These are phyloP conservation scores for Guadua angustifolia DNA, from an alignment of 176 grass and related monocot genomes.

Conservation along the genomic window DNA sequence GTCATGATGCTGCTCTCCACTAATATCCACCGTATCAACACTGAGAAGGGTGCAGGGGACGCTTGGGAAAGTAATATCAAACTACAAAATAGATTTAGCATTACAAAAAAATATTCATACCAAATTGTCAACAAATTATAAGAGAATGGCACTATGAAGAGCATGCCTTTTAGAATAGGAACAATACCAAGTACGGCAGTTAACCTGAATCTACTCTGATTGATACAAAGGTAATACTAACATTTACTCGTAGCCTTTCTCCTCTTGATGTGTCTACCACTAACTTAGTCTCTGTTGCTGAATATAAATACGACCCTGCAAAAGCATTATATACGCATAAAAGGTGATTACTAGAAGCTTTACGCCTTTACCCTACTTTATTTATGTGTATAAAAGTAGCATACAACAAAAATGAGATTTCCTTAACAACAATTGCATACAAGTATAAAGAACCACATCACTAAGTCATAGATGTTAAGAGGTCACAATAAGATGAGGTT, in stretches of 20 bases:
- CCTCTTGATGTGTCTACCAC: constrained; percentile 98
- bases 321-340: constrained; percentile 39
- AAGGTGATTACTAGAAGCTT: not conserved
- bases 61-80: constrained; percentile 91
- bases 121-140: constrained; percentile 8
- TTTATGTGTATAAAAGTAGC: not conserved
- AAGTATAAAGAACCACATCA: not conserved
- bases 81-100: constrained; percentile 66
- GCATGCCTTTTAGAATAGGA: constrained; percentile 18
- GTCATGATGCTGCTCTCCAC: constrained; percentile 91
- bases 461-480: constrained; percentile 1
- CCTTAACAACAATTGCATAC: not conserved
- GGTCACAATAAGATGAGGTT: not conserved
- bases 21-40: constrained; percentile 88
- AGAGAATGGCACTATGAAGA: not conserved
- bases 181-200: constrained; percentile 24
- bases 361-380: constrained; percentile 4
- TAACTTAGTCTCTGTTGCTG: constrained; percentile 86
- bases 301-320: constrained; percentile 75
- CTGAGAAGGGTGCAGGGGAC: constrained; percentile 93
- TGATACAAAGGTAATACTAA: constrained; percentile 49
- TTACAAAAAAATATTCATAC: constrained; percentile 31
- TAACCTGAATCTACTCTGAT: constrained; percentile 21
- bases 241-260: constrained; percentile 82
- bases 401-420: constrained; percentile 24